Conservation (phyloP, 805 yeast genomes). For the Wickerhamiella vanderwaltii region DNA sequence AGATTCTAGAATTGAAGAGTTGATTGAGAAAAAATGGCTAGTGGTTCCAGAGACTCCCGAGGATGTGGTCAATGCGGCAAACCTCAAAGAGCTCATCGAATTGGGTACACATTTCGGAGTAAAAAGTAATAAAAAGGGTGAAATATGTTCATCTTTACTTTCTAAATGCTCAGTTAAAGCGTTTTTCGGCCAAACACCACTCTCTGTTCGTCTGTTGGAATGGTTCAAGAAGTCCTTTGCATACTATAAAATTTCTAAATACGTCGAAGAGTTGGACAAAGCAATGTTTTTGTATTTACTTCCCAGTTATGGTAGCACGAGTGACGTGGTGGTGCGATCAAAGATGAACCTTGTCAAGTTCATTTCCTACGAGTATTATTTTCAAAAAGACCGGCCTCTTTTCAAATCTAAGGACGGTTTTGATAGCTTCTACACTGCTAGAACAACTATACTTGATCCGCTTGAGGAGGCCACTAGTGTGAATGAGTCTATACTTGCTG, state of each 20-base stretch:
- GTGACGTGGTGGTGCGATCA: slow-evolving; percentile 17
- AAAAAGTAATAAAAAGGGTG: slow-evolving; percentile 12
- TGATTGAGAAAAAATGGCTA: slow-evolving; percentile 15
- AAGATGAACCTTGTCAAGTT: slow-evolving; percentile 22
- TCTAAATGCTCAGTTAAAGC: neutral
- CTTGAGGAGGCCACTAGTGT: slow-evolving; percentile 16
- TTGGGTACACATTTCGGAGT: slow-evolving; percentile 12
- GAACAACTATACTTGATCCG: slow-evolving; percentile 13
- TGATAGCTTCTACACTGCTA: slow-evolving; percentile 18
- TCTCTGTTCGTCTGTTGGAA: neutral
- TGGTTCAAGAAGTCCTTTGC: neutral
- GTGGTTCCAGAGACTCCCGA: slow-evolving; percentile 11
- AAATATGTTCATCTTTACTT: neutral
- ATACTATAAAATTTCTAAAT: neutral
- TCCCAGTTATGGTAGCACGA: slow-evolving; percentile 20
- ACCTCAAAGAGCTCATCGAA: slow-evolving; percentile 17
- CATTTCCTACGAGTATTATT: slow-evolving; percentile 16
- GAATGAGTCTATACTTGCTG: slow-evolving; percentile 1
- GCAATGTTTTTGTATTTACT: slow-evolving; percentile 17
- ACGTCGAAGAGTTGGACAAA: slow-evolving; percentile 9
- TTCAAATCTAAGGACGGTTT: slow-evolving; percentile 16
- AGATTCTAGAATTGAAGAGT: slow-evolving; percentile 11
- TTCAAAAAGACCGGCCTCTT: slow-evolving; percentile 19
- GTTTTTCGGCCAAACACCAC: slow-evolving; percentile 4
- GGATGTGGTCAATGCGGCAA: slow-evolving; percentile 17